Percentiles rank a stretch among this genome's conserved stretches.
phyloP scores from a whole-genome alignment of 2,329 filamentous ascomycete species.

The Penicillium griseofulvum region DNA sequence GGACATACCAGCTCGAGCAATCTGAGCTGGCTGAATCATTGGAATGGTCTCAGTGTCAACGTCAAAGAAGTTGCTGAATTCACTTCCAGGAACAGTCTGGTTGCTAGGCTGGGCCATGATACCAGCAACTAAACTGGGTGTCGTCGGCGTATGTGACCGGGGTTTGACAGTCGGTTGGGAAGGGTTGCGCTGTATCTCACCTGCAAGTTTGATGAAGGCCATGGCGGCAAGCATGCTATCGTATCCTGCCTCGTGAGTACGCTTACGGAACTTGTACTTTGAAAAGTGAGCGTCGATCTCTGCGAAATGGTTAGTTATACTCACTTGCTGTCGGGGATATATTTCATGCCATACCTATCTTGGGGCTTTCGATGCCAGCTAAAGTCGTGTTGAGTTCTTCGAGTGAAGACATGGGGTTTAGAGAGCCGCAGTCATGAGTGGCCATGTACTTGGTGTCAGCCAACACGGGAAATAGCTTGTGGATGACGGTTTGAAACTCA shows the following conservation, averaged over 20 bases:
- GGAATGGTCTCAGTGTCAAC: neutral
- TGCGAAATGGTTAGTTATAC: slow-evolving; percentile 22
- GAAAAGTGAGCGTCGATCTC: slow-evolving; percentile 31
- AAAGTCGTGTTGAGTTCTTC: slow-evolving; percentile 30
- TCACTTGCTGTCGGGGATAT: neutral
- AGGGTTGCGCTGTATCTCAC: slow-evolving; percentile 43
- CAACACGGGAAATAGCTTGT: slow-evolving; percentile 55
- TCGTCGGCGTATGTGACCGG: neutral
- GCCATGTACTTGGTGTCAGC: slow-evolving; percentile 65
- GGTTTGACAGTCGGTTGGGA: neutral
- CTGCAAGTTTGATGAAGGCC: slow-evolving; percentile 56
- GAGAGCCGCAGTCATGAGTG: slow-evolving; percentile 54
- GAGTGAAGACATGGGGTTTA: slow-evolving; percentile 46
- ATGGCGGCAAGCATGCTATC: slow-evolving; percentile 62
- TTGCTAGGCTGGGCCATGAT: neutral
- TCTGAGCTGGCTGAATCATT: neutral
- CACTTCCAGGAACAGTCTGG: neutral
- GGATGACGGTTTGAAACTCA: slow-evolving; percentile 52
- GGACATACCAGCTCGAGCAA: neutral
- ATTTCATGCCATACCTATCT: slow-evolving; percentile 28
- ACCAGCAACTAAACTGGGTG: neutral
- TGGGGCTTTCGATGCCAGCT: slow-evolving; percentile 24
- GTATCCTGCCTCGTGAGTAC: slow-evolving; percentile 60
- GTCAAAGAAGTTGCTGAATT: slow-evolving; percentile 8
- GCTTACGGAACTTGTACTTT: slow-evolving; percentile 29